Evolutionary conservation across 257 asterid species (phyloP).

Genomic region (Thymus mandschuricus): DNA sequence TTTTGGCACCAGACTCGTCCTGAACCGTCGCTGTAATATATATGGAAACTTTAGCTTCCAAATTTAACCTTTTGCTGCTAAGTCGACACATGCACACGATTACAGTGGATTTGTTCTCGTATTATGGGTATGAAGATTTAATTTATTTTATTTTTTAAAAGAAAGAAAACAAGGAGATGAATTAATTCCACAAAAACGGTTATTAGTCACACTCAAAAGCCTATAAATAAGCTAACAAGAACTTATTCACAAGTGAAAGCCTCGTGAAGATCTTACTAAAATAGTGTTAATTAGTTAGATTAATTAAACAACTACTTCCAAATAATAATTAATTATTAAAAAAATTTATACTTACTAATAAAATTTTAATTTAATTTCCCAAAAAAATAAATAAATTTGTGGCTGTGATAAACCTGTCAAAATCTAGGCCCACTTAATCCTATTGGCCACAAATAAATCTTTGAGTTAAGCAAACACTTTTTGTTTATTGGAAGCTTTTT

Average conservation of each 20-base stretch:
- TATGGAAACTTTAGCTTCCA: no score
- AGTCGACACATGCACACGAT: no score
- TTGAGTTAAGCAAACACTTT: constrained; percentile 16
- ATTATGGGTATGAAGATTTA: not conserved
- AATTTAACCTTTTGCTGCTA: no score
- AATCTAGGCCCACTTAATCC: constrained; percentile 36
- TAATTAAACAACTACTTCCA: constrained; percentile 28
- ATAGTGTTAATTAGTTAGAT: constrained; percentile 23
- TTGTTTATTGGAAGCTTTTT: constrained; percentile 17
- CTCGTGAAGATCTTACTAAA: constrained; percentile 39
- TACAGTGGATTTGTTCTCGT: no score
- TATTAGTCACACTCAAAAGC: constrained; percentile 30
- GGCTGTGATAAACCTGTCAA: constrained; percentile 19
- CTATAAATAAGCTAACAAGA: constrained; percentile 25
- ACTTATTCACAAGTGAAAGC: constrained; percentile 24
- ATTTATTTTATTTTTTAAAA: not conserved
- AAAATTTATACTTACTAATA: no score
- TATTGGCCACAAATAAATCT: constrained; percentile 30
- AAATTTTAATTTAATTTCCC: not conserved
- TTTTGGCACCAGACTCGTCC: no score
- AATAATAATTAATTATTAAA: constrained; percentile 22
- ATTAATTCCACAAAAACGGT: constrained; percentile 21
- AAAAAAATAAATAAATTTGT: constrained; percentile 14
- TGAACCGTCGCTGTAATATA: no score
- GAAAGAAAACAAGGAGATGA: not conserved